These are phyloP conservation scores for Lodderomyces oxycetoniae DNA, from an alignment of 1,139 yeast genomes.

Conservation along the genomic window DNA sequence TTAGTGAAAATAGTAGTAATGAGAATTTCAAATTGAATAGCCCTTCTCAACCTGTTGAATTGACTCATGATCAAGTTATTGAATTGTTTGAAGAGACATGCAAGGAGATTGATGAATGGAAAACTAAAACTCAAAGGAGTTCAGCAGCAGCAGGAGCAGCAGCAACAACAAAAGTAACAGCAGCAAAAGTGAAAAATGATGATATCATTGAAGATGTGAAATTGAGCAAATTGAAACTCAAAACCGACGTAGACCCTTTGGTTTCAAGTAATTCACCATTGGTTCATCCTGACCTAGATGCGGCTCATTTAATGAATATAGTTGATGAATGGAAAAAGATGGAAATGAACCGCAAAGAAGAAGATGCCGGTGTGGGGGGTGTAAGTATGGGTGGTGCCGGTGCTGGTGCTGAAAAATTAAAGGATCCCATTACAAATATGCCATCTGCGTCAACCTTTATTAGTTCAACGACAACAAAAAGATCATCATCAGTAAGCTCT, in stretches of 20 bases:
- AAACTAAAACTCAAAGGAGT: constrained; percentile 3
- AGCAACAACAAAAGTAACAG: constrained; percentile 1
- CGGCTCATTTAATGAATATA: not conserved
- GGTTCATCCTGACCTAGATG: constrained; percentile 1
- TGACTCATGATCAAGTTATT: constrained; percentile 11
- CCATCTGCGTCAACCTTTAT: not conserved
- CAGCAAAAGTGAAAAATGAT: constrained; percentile 1
- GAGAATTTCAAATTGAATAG: not conserved
- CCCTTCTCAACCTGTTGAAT: constrained; percentile 4
- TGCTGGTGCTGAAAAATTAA: not conserved
- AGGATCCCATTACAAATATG: not conserved
- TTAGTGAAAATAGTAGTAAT: not conserved
- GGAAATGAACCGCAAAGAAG: not conserved
- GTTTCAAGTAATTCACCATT: not conserved
- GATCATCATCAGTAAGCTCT: constrained; percentile 11
- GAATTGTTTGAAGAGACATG: constrained; percentile 14
- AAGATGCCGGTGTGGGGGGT: not conserved
- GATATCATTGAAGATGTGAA: not conserved
- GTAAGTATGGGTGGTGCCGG: not conserved
- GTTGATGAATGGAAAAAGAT: constrained; percentile 1
- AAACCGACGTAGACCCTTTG: constrained; percentile 1
- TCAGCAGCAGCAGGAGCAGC: not conserved
- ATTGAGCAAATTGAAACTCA: not conserved
- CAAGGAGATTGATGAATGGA: constrained; percentile 15
- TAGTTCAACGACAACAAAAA: constrained; percentile 5